phyloP scores from a whole-genome alignment of 1,139 yeast species.

The Candida mesenterica region DNA sequence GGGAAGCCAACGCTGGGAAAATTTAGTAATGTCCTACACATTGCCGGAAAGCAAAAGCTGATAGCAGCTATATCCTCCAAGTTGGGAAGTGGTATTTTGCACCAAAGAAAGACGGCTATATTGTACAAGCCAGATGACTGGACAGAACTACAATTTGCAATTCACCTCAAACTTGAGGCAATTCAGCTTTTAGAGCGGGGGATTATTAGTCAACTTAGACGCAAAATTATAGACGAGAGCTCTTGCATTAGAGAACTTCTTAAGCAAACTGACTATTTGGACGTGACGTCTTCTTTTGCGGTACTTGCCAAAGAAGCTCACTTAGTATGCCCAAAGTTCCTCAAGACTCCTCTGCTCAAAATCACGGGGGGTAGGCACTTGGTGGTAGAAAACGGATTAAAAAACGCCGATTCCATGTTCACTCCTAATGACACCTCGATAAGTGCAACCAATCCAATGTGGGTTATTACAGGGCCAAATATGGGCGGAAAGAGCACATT shows the following conservation, averaged over 20 bases:
- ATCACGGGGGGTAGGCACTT: slow-evolving; percentile 72
- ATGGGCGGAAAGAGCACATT: slow-evolving; percentile 98
- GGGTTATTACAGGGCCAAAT: slow-evolving; percentile 93
- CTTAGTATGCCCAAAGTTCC: slow-evolving; percentile 65
- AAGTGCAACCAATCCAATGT: slow-evolving; percentile 26
- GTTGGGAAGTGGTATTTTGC: slow-evolving; percentile 22
- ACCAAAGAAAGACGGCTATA: slow-evolving; percentile 29
- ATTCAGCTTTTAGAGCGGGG: slow-evolving; percentile 43
- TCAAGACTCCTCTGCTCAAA: slow-evolving; percentile 42
- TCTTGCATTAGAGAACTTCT: slow-evolving; percentile 46
- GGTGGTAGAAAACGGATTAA: slow-evolving; percentile 82
- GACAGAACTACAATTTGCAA: slow-evolving; percentile 28
- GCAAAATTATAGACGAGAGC: slow-evolving; percentile 35
- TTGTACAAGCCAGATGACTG: slow-evolving; percentile 34
- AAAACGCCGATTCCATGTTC: slow-evolving; percentile 46
- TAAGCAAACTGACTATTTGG: slow-evolving; percentile 61
- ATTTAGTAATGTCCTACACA: slow-evolving; percentile 30
- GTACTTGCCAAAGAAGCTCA: slow-evolving; percentile 61
- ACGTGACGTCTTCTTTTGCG: slow-evolving; percentile 73
- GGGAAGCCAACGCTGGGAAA: slow-evolving; percentile 34
- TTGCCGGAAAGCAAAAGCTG: slow-evolving; percentile 34
- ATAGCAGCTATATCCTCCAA: slow-evolving; percentile 17
- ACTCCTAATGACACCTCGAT: slow-evolving; percentile 57
- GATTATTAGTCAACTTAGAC: slow-evolving; percentile 43
- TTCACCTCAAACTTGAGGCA: slow-evolving; percentile 24